Evolutionary conservation across 768 basidiomycete genomes (phyloP), one percentile per base, ranked within the genome.

Genomic region (Amanita pseudoporphyria): DNA sequence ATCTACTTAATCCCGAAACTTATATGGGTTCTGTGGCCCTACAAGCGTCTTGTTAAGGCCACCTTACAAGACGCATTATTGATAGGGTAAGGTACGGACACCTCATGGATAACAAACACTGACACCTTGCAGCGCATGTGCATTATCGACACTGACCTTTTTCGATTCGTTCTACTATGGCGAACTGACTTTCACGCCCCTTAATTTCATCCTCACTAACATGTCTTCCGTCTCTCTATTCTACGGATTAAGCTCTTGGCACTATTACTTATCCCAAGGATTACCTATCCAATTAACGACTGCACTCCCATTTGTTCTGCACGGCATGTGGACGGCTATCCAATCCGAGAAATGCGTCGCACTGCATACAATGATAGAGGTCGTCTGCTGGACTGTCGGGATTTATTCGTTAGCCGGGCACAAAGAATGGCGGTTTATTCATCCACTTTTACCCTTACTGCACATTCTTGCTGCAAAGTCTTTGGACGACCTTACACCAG

Each of bases 391-490:
- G 84, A 81, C 84, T 0, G 62, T 83, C 26, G 58, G 60, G 2
- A 61, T 85, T 5, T 92, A 89, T 62, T 97, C 95, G 6, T 53
- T 86, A 3, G 74, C 87, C 1, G 84, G 86, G 1, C 96, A 99
- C 69, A 98, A 98, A 59, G 96, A 99, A 71, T 97, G 93, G 92
- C 76, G 96, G 6, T 98, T 99, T 68, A 69, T 98, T 6, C 94
- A 97, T 55, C 93, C 95, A 0, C 62, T 97, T 16, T 71, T 98
- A 3, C 94, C 96, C 1, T 64, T 91, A 26, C 67, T 95, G 35
- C 84, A 96, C 56, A 56, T 93, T 18, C 73, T 96, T 52, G 85
- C 87, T 9, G 73, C 90, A 0, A 80, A 79, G 53, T 80, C 87
- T 1, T 65, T 95, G 4, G 71, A 79, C 31, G 78, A 81, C 49